Conservation (phyloP, 2,329 filamentous ascomycete species). For the Colletotrichum cereale region DNA sequence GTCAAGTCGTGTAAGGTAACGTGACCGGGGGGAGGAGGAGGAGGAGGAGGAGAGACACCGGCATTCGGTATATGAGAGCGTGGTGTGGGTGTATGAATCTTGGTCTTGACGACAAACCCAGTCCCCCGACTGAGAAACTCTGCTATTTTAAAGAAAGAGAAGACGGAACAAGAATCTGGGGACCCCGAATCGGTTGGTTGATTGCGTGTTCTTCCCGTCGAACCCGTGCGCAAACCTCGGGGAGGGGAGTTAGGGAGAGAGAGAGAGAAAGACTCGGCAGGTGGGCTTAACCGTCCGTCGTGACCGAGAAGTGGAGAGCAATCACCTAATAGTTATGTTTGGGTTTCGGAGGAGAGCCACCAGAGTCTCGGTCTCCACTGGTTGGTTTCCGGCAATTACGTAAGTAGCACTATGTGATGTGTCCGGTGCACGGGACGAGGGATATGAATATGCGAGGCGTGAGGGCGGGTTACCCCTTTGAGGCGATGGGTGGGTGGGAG, state of each 20-base stretch:
- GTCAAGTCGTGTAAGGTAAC: neutral
- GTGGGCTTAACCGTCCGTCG: neutral
- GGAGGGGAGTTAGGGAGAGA: neutral
- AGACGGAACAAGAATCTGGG: conserved; percentile 24
- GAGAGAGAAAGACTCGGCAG: neutral
- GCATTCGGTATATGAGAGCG: neutral
- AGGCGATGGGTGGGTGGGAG: neutral
- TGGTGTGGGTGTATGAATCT: neutral
- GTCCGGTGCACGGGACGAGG: neutral
- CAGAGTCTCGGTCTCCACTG: conserved; percentile 11
- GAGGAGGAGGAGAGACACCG: neutral
- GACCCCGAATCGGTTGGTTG: conserved; percentile 11
- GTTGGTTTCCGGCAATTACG: conserved; percentile 28
- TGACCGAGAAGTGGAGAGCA: neutral
- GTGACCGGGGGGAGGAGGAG: neutral
- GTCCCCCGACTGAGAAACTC: neutral
- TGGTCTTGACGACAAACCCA: neutral
- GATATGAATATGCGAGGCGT: neutral
- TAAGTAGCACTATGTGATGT: conserved; percentile 25
- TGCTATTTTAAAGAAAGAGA: neutral
- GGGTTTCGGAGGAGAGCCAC: neutral
- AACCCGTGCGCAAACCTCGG: neutral
- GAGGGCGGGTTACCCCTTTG: neutral
- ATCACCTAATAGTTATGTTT: conserved; percentile 8
- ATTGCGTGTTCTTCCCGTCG: neutral